Evolutionary conservation across 139 green algal genomes (phyloP).

Genomic region (Chlorella vulgaris): DNA sequence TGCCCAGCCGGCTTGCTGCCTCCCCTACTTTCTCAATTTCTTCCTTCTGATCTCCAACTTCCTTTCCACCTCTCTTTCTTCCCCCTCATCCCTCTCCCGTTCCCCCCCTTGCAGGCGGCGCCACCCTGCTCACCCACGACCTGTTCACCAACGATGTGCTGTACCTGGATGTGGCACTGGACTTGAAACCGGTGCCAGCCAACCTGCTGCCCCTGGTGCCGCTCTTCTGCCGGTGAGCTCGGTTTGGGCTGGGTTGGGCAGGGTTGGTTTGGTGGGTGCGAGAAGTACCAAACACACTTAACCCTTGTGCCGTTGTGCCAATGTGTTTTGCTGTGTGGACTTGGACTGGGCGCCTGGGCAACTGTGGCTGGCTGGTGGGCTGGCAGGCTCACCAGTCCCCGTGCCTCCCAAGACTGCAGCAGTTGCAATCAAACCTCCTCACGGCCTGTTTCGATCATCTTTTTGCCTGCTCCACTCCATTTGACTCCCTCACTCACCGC

Average conservation of each 20-base stretch:
- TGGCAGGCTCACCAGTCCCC: too few relatives aligned
- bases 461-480: too few relatives aligned
- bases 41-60: too few relatives aligned
- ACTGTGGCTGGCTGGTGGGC: too few relatives aligned
- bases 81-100: background rate
- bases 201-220: conserved; percentile 94
- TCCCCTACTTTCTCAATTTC: too few relatives aligned
- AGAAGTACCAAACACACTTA: too few relatives aligned
- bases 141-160: conserved; percentile 99
- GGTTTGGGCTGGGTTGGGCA: conserved; percentile 35
- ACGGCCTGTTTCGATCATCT: background rate
- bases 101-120: conserved; percentile 40
- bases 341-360: background rate
- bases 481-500: background rate
- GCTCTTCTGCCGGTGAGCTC: conserved; percentile 90
- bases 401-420: too few relatives aligned
- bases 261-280: background rate
- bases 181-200: conserved; percentile 73
- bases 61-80: background rate
- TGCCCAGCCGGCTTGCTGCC: too few relatives aligned
- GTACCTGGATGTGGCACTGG: conserved; percentile 88
- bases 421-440: too few relatives aligned
- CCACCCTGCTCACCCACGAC: conserved; percentile 91
- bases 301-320: too few relatives aligned
- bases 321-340: background rate